Evolutionary conservation across 129 eudicot genomes (phyloP), one percentile per base, ranked within the genome.

Genomic region (Chrysanthemum seticuspe): DNA sequence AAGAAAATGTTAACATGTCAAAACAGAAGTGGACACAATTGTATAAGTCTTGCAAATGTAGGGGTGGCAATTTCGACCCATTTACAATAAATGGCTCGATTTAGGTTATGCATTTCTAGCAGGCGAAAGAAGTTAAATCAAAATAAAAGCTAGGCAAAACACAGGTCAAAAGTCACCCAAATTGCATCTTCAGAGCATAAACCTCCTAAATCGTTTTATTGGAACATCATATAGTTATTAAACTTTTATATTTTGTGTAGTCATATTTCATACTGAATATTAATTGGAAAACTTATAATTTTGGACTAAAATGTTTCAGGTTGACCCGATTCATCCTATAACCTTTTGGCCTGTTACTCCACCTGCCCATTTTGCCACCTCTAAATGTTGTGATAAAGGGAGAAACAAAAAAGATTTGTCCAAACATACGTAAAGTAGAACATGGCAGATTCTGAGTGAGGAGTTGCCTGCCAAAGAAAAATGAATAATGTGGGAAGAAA

Each of bases 401-500:
- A 72, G 16, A 27, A 47, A 60, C 0, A 31, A 59, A 13, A 47
- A 56, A 47, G 19, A 52, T 53, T 29, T 65, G 73, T 18, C 57
- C 45, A 48, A 49, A 74, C 88, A 34, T 90, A 95, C 99, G 91
- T 95, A 90, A 95, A 95, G 84, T 80, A 95, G 71, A 95, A 95
- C 99, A 95, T 95, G 79, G 99, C 97, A 59, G 99, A 83, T 29
- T 95, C 99, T 10, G 99, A 95, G 50, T 90, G 99, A 16, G 99
- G 99, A 49, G 99, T 95, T 71, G 97, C 97, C 78, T 95, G 99
- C 99, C 99, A 95, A 23, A 95, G 87, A 76, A 95, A 95, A 73
- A 95, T 83, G 76, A 95, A 95, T 66, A 90, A 47, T 19, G 99
- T 95, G 65, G 99, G 99, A 76, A 90, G 95, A 71, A 90, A 85